Base-by-base conservation (phyloP, 192 early-diverging fungal species). In the Coemansia sp. region DNA sequence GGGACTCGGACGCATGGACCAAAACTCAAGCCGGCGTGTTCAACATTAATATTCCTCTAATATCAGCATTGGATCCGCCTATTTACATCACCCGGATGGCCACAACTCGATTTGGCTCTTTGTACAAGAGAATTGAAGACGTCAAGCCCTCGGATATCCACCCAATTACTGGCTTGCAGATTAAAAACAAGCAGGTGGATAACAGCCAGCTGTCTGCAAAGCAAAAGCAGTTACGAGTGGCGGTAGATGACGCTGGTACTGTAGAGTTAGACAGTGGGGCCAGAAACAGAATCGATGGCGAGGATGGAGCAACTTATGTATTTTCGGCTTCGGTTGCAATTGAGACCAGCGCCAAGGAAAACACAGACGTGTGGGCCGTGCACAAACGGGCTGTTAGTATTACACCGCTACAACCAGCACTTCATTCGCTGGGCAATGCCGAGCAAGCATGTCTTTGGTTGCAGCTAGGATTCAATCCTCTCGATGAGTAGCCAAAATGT, bases 21-120 rank as follows among this genome's bases (percentile, higher is more conserved):
- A 23, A 28, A 6, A 52, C 44, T 54, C 9, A 50, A 2, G 53
- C 64, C 2, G 8, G 36, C 1, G 47, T 66, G 5, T 72, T 72
- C 59, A 72, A 72, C 36, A 46, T 72, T 49, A 72, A 66, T 25
- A 59, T 72, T 2, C 70, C 70, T 8, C 26, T 72, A 5, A n/a
- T 59, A 4, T 2, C 28, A 11, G 11, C 57, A 6, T 22, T 64
- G 4, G 15, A 37, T 11, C 59, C 57, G 6, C 62, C 63, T 34
- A 40, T 66, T 9, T 62, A 48, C 17, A 57, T 72, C 5, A 66
- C 70, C 4, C 48, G 20, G 4, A 72, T 72, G 70, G 70, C 53
- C 17, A 9, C 34, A 2, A 57, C 70, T 7, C 54, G 44, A 3
- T 62, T 72, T 21, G 70, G 64, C 0, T 72, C 70, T 2, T 49